Base-by-base conservation (phyloP, 2,329 filamentous ascomycete species). In the Trichophyton rubrum region DNA sequence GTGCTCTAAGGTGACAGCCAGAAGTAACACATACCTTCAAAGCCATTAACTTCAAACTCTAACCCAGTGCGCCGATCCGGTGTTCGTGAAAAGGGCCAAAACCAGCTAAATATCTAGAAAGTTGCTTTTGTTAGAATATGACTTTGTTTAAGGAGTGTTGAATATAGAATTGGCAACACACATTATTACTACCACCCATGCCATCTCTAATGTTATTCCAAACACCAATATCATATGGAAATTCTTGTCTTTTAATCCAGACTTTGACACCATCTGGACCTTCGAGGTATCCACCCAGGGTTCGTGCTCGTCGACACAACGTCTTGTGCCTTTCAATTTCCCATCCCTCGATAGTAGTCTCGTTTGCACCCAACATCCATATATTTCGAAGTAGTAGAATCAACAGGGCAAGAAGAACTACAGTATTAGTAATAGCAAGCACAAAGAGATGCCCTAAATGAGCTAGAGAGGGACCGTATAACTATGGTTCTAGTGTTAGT, bases 291-390 rank as follows among this genome's bases (percentile, higher is more conserved):
- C 84, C 84, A 0, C 84, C 83, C 20, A 82, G 76, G 40, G 72
- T 71, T 27, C 73, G 72, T 9, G 78, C 75, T 60, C 77, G 72
- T 43, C 76, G 73, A 35, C 79, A 66, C 3, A 80, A 68, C 3
- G 75, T 77, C 41, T 74, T 70, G 62, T 80, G 78, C 60, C 78
- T 68, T 64, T 79, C 78, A 57, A 79, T 78, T 65, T 80, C 84
- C 84, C 84, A 86, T 41, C 79, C 77, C 68, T 86, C 84, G 62
- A 86, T 86, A 0, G 83, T 85, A 1, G 82, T 85, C 1, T 79
- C 80, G 68, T 86, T 86, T 38, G 77, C 74, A 11, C 75, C 74
- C 0, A 85, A 70, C 40, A 76, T 77, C 78, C 80, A 85, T 1
- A 83, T 40, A 0, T 76, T 79, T 20, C 83, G 77, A 3, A 81